Evolutionary conservation across 1,284 basidiomycete genomes (phyloP).

Genomic region (Boletus sp.): DNA sequence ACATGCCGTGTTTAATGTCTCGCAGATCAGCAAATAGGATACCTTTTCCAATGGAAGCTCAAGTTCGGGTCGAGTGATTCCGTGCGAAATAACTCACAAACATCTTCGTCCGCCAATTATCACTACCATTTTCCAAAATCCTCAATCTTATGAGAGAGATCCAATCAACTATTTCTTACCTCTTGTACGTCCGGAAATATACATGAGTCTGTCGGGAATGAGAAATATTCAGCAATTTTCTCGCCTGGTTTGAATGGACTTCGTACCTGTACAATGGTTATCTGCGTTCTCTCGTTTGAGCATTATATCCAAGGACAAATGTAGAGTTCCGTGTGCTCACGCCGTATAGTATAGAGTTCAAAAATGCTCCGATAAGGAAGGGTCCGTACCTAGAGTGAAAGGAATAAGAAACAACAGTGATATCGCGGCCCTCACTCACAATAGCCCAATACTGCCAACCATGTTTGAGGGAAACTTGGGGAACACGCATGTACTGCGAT

Average conservation of each 20-base stretch:
- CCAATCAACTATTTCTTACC: conserved; percentile 1
- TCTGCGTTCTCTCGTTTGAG: conserved; percentile 9
- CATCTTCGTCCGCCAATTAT: conserved; percentile 41
- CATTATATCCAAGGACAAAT: background rate
- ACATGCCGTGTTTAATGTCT: conserved; percentile 29
- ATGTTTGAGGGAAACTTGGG: conserved; percentile 2
- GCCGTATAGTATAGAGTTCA: conserved; percentile 49
- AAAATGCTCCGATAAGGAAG: conserved; percentile 44
- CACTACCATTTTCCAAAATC: conserved; percentile 27
- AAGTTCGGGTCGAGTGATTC: too few species aligned
- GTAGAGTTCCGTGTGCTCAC: conserved; percentile 27
- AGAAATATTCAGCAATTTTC: conserved; percentile 7
- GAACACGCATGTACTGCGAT: background rate
- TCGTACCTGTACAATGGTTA: conserved; percentile 9
- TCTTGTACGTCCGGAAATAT: conserved; percentile 11
- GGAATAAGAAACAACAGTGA: background rate
- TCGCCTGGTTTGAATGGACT: background rate
- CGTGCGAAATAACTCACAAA: conserved; percentile 33
- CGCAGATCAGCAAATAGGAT: too few species aligned
- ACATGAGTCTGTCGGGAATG: conserved; percentile 32
- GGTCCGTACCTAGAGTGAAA: conserved; percentile 40
- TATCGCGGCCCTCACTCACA: background rate
- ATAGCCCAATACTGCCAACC: background rate
- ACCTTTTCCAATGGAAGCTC: too few species aligned
- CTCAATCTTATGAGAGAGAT: background rate